Evolutionary conservation across 805 yeast species (phyloP).

Genomic region (Zygosaccharomyces rouxii): DNA sequence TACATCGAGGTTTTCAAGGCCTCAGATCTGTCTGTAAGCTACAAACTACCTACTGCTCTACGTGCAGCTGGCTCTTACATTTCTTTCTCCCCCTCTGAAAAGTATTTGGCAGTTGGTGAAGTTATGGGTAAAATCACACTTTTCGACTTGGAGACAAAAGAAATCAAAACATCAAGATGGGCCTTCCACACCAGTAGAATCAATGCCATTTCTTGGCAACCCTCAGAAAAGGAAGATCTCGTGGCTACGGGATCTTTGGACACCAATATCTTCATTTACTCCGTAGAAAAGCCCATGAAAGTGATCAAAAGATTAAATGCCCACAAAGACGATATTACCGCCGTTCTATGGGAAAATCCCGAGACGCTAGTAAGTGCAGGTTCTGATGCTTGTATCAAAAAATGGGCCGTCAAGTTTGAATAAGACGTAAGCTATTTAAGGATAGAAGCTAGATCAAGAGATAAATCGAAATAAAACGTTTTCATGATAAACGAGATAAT

Average conservation of each 20-base stretch:
- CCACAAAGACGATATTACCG: constrained; percentile 82
- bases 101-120: constrained; percentile 79
- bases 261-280: constrained; percentile 72
- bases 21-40: constrained; percentile 30
- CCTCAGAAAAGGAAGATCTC: constrained; percentile 43
- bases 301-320: constrained; percentile 71
- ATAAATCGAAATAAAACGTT: not conserved
- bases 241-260: constrained; percentile 81
- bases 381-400: constrained; percentile 71
- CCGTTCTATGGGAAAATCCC: constrained; percentile 61
- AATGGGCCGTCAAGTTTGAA: constrained; percentile 48
- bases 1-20: constrained; percentile 40
- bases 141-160: constrained; percentile 50
- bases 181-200: constrained; percentile 87
- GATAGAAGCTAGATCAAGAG: not conserved
- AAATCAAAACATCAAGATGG: constrained; percentile 83
- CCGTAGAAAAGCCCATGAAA: constrained; percentile 72
- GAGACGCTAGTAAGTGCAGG: constrained; percentile 65
- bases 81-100: constrained; percentile 65
- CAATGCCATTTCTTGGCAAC: constrained; percentile 69
- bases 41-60: constrained; percentile 40
- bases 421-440: not conserved
- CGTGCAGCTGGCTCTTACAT: constrained; percentile 62
- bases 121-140: constrained; percentile 79
- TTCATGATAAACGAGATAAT: not conserved